Base-by-base conservation (phyloP, 306 rosid genomes). In the Sicyos baderoa region DNA sequence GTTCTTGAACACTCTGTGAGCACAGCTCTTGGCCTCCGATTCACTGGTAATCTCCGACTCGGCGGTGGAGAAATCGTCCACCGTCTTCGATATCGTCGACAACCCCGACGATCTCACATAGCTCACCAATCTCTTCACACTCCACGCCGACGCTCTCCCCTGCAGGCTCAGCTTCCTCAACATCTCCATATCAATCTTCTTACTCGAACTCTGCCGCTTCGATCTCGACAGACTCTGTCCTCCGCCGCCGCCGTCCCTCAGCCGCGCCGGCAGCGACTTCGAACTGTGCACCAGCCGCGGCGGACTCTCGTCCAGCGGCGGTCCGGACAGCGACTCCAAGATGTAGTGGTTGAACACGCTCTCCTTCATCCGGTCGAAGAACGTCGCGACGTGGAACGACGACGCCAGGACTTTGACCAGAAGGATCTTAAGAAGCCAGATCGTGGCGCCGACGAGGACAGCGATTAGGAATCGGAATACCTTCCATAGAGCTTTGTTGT, bases 21-120 rank as follows among this genome's bases (percentile, higher is more conserved):
- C 86, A 22, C 76, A 70, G 63, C 23, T 77, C 6, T 78, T 72
- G 1, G 86, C 86, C 73, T 80, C 86, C 82, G 82, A 77, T 55
- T 83, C 86, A n/a, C 82, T 83, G 3, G 80, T 83, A 29, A 83
- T 83, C 76, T 75, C 86, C 29, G 86, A 83, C 47, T 79, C 82
- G 2, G 80, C 72, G 5, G 63, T 75, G 3, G 82, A 80, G 19
- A 83, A 83, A 75, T 75, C 84, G 48, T 75, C 82, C 4, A 83
- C 75, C 0, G 82, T 80, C 47, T 76, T 75, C 13, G 86, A 75
- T 44, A 83, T 80, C 40, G 82, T 77, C 19, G 86, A 75, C 72
- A 83, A 19, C 10, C 86, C 84, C 35, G 86, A 80, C 5, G 82
- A 75, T 37, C 62, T 68, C 4, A 83, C 82, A 9, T 77, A 52